Percentiles rank a stretch among this genome's conserved stretches.
These are phyloP conservation scores for Bruguiera parviflora DNA, from an alignment of 345 rosid species.

Conservation along the genomic window DNA sequence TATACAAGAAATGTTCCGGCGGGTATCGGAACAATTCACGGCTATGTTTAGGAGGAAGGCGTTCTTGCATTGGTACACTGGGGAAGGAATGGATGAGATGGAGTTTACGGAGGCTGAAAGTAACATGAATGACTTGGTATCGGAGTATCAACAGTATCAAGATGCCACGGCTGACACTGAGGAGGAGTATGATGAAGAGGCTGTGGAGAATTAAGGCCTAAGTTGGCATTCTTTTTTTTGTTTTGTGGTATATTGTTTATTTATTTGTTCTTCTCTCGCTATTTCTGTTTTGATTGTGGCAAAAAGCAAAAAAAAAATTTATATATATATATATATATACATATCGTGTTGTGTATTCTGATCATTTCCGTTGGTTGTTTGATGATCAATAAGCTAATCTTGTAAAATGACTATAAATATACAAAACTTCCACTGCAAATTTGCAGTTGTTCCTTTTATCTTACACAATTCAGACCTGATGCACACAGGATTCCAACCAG, in stretches of 20 bases:
- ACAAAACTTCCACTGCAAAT: too few species aligned
- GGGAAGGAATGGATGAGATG: conserved; percentile 98
- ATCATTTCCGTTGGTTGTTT: not conserved
- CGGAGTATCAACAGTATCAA: conserved; percentile 87
- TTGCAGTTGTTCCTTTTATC: too few species aligned
- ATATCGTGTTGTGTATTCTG: too few species aligned
- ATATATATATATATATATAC: not conserved
- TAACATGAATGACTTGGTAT: conserved; percentile 87
- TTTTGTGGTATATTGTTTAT: not conserved
- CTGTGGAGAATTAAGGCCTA: conserved; percentile 27
- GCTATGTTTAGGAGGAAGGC: conserved; percentile 63
- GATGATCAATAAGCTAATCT: not conserved
- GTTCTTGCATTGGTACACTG: conserved; percentile 81
- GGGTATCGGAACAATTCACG: conserved; percentile 57
- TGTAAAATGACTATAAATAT: too few species aligned
- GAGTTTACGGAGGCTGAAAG: conserved; percentile 92
- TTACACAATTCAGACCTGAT: too few species aligned
- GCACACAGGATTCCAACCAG: too few species aligned
- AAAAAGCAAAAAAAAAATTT: too few species aligned
- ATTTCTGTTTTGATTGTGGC: not conserved
- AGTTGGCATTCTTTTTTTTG: not conserved
- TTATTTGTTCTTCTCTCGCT: not conserved
- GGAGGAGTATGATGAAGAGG: conserved; percentile 59
- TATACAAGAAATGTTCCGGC: conserved; percentile 60
- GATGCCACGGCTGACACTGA: conserved; percentile 66